Percentiles rank a stretch among this genome's conserved stretches.
These are phyloP conservation scores for Fraxinus quadrangulata DNA, from an alignment of 257 asterid species.

Conservation along the genomic window DNA sequence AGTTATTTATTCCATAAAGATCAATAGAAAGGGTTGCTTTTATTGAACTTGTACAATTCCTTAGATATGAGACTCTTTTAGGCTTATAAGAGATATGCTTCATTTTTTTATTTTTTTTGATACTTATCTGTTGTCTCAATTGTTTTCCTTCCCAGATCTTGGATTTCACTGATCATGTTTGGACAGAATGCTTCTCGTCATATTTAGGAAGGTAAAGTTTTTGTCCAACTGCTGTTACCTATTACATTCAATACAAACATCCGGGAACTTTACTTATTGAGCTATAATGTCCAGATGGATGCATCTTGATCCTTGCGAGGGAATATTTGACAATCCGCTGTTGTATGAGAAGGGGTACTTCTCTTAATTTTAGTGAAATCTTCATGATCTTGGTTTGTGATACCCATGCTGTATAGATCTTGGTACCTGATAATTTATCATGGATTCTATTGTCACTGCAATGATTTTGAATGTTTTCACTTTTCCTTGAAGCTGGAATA, in stretches of 20 bases:
- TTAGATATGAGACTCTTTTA: background rate
- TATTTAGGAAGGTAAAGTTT: constrained; percentile 67
- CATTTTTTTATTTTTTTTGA: background rate
- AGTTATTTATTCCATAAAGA: background rate
- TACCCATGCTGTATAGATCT: constrained; percentile 14
- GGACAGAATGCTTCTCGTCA: constrained; percentile 96
- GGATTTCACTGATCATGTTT: constrained; percentile 95
- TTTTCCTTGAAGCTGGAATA: constrained; percentile 73
- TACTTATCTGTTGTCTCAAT: constrained; percentile 22
- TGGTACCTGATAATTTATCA: constrained; percentile 13
- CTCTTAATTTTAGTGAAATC: constrained; percentile 28
- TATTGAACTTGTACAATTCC: background rate
- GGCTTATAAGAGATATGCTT: background rate
- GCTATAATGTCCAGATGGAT: constrained; percentile 79
- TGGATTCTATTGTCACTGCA: constrained; percentile 10
- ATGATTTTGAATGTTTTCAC: constrained; percentile 31
- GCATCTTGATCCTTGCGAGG: constrained; percentile 99
- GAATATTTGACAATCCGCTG: constrained; percentile 85
- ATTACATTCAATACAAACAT: constrained; percentile 21
- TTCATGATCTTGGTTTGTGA: constrained; percentile 22
- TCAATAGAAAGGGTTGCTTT: background rate
- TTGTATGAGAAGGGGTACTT: constrained; percentile 93
- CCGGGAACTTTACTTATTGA: constrained; percentile 22
- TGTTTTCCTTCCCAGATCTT: constrained; percentile 47
- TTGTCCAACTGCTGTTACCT: constrained; percentile 24